These are phyloP conservation scores for Leccinum subtestaceum DNA, from an alignment of 768 basidiomycete genomes.

Conservation along the genomic window DNA sequence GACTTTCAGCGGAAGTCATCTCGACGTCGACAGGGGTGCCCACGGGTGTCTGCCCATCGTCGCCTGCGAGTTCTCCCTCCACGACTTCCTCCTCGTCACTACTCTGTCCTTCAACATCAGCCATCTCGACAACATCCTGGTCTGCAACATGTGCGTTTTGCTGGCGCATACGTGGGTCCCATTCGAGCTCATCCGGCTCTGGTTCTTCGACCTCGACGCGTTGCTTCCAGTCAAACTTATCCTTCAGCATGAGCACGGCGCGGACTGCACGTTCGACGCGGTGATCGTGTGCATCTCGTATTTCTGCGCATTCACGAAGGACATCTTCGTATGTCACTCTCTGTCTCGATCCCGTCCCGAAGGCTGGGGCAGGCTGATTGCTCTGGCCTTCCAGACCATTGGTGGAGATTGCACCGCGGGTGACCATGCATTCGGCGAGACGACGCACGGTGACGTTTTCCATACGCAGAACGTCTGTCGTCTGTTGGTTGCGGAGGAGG, in stretches of 20 bases:
- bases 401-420: slow-evolving; percentile 46
- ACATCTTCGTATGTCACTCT: slow-evolving; percentile 53
- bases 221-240: slow-evolving; percentile 81
- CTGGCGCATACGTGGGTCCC: slow-evolving; percentile 52
- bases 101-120: slow-evolving; percentile 33
- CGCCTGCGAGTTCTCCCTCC: slow-evolving; percentile 33
- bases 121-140: slow-evolving; percentile 15
- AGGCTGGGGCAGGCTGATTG: slow-evolving; percentile 24
- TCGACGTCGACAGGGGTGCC: slow-evolving; percentile 23
- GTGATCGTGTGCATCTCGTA: slow-evolving; percentile 68
- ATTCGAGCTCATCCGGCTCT: slow-evolving; percentile 74
- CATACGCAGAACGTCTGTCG: slow-evolving; percentile 65
- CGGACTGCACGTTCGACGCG: slow-evolving; percentile 76
- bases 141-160: slow-evolving; percentile 8
- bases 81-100: slow-evolving; percentile 39
- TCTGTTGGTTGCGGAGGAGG: slow-evolving; percentile 76
- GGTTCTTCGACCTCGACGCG: slow-evolving; percentile 78
- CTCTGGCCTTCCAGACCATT: slow-evolving; percentile 44
- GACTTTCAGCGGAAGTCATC: slow-evolving; percentile 14
- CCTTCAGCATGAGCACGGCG: slow-evolving; percentile 73
- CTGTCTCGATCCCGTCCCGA: slow-evolving; percentile 22
- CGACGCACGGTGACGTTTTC: slow-evolving; percentile 74
- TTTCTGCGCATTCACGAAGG: slow-evolving; percentile 60
- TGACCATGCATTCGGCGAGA: slow-evolving; percentile 63
- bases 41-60: slow-evolving; percentile 28